These are phyloP conservation scores for Dioszegia aurantiaca DNA, from an alignment of 768 basidiomycete species.

Conservation along the genomic window DNA sequence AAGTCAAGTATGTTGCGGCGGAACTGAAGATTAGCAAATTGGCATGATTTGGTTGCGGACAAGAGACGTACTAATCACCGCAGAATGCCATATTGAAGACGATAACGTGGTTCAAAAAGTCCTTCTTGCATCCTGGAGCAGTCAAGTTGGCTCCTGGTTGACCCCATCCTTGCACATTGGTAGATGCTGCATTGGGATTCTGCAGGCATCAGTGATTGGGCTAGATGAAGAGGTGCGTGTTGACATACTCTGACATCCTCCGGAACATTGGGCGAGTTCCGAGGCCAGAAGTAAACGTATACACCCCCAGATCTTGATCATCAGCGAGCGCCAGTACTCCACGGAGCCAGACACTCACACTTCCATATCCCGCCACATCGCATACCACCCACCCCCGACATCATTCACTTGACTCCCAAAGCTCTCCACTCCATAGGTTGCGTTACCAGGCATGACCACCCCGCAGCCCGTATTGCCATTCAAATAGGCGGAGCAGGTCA, in stretches of 20 bases:
- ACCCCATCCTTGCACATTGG: conserved; percentile 44
- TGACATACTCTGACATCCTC: conserved; percentile 54
- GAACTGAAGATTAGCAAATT: conserved; percentile 23
- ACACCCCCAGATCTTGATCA: conserved; percentile 55
- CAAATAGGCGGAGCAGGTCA: conserved; percentile 38
- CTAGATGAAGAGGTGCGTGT: conserved; percentile 55
- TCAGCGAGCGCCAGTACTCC: conserved; percentile 3
- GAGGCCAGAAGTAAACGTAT: conserved; percentile 64
- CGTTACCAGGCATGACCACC: conserved; percentile 49
- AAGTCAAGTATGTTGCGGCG: conserved; percentile 31
- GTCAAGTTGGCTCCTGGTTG: conserved; percentile 46
- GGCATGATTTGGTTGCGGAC: not conserved
- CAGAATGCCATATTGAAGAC: conserved; percentile 54
- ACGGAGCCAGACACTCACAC: conserved; percentile 32
- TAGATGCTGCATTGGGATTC: conserved; percentile 28
- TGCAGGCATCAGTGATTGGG: conserved; percentile 24
- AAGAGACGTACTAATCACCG: conserved; percentile 42
- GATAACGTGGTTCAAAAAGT: conserved; percentile 57
- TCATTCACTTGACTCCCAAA: conserved; percentile 36
- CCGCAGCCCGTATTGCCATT: conserved; percentile 67
- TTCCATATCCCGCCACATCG: conserved; percentile 46
- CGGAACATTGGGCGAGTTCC: conserved; percentile 57
- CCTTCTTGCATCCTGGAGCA: conserved; percentile 37
- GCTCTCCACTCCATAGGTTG: conserved; percentile 33
- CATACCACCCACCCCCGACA: conserved; percentile 63